Conservation (phyloP, 176 grass and related monocot species). For the Oryza meyeriana region DNA sequence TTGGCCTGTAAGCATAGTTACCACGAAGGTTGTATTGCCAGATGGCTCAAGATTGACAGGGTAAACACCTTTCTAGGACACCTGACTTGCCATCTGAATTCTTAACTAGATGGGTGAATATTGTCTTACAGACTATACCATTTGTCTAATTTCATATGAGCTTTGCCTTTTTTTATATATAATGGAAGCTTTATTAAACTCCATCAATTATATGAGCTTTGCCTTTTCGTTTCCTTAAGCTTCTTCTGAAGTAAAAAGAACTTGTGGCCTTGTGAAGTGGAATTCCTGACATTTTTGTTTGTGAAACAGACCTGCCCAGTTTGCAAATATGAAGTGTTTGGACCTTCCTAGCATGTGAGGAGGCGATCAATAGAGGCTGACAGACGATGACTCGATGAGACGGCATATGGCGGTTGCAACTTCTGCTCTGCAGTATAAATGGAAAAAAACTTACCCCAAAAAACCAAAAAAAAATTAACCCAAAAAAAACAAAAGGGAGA, state of each 20-base stretch:
- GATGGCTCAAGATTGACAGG: conserved; percentile 81
- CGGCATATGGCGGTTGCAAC: not conserved
- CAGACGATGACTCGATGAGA: not conserved
- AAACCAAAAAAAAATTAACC: not conserved
- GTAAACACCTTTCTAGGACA: conserved; percentile 28
- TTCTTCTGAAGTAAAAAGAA: not conserved
- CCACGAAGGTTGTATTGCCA: conserved; percentile 53
- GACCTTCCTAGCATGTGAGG: conserved; percentile 34
- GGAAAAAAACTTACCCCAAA: too few relatives aligned
- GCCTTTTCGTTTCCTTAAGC: not conserved
- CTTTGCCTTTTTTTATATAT: not conserved
- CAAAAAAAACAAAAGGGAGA: not conserved
- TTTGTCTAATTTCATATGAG: not conserved
- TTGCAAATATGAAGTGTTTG: conserved; percentile 84
- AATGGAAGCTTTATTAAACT: not conserved
- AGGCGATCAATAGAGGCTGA: not conserved
- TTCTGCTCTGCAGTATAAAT: not conserved
- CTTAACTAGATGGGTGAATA: not conserved
- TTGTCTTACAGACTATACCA: not conserved
- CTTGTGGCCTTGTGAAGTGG: not conserved
- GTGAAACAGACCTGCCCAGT: conserved; percentile 69
- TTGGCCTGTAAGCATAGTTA: conserved; percentile 83
- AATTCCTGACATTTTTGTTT: conserved; percentile 1
- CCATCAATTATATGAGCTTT: not conserved
- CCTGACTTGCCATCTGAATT: not conserved